These are phyloP conservation scores for Fusarium solani-melongenae DNA, from an alignment of 2,329 filamentous ascomycete species.

Conservation along the genomic window DNA sequence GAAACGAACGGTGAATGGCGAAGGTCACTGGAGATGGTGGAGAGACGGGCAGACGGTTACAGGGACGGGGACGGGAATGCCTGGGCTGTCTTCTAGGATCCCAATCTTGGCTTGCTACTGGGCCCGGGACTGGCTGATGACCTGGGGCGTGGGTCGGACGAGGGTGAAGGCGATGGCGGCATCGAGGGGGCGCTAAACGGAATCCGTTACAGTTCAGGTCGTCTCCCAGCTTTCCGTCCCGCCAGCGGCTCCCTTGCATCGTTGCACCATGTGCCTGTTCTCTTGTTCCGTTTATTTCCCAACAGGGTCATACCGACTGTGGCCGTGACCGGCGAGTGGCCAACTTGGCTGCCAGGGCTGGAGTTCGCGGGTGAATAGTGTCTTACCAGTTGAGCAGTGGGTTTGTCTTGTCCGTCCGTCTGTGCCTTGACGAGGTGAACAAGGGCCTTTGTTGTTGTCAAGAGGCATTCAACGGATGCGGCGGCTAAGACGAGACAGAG, in stretches of 20 bases:
- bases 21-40: slow-evolving; percentile 35
- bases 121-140: slow-evolving; percentile 34
- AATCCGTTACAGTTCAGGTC: slow-evolving; percentile 40
- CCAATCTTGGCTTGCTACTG: slow-evolving; percentile 33
- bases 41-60: slow-evolving; percentile 35
- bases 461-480: slow-evolving; percentile 20
- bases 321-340: slow-evolving; percentile 25
- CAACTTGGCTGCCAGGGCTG: slow-evolving; percentile 12
- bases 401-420: slow-evolving; percentile 11
- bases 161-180: slow-evolving; percentile 42
- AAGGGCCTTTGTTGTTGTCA: slow-evolving; percentile 10
- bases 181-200: slow-evolving; percentile 44
- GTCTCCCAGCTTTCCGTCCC: slow-evolving; percentile 14
- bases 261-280: neutral
- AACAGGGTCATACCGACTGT: slow-evolving; percentile 17
- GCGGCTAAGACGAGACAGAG: slow-evolving; percentile 19
- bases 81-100: slow-evolving; percentile 33
- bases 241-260: slow-evolving; percentile 19
- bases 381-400: slow-evolving; percentile 32
- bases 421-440: slow-evolving; percentile 13
- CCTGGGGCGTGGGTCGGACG: slow-evolving; percentile 35
- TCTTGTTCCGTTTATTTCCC: slow-evolving; percentile 13
- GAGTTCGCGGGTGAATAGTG: slow-evolving; percentile 14
- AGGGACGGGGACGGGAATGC: slow-evolving; percentile 36
- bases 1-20: slow-evolving; percentile 36